These are phyloP conservation scores for Ustilago nuda DNA, from an alignment of 1,284 basidiomycete genomes.

Conservation along the genomic window DNA sequence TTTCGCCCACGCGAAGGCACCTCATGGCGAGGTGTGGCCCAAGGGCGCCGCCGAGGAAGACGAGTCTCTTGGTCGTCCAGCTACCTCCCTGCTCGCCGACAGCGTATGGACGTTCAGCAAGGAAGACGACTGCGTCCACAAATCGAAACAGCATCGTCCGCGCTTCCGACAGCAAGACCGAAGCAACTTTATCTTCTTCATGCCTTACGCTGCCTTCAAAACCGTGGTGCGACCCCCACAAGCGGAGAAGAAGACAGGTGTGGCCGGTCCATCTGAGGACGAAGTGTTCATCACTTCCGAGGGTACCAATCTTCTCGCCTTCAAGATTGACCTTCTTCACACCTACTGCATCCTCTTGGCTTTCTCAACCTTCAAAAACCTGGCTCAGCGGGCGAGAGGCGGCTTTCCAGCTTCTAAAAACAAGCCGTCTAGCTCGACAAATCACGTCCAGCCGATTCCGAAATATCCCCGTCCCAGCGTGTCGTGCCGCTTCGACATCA, in stretches of 20 bases:
- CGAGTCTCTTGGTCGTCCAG: constrained; percentile 17
- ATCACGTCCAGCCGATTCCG: not conserved
- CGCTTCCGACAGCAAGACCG: constrained; percentile 55
- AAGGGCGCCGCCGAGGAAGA: constrained; percentile 1
- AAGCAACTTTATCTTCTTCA: constrained; percentile 69
- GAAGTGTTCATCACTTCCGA: constrained; percentile 71
- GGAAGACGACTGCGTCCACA: constrained; percentile 13
- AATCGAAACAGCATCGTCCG: constrained; percentile 30
- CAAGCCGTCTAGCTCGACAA: not conserved
- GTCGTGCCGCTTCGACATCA: constrained; percentile 39
- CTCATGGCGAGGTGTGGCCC: constrained; percentile 13
- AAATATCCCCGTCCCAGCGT: constrained; percentile 19
- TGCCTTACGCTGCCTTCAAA: constrained; percentile 62
- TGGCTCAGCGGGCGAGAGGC: constrained; percentile 58
- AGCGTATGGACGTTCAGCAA: constrained; percentile 59
- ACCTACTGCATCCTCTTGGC: constrained; percentile 81
- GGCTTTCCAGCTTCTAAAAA: not conserved
- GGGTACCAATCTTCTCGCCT: constrained; percentile 71
- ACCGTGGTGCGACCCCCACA: constrained; percentile 43
- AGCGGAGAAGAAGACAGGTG: constrained; percentile 41
- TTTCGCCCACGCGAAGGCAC: constrained; percentile 30
- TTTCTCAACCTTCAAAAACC: constrained; percentile 73
- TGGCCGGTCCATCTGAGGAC: constrained; percentile 65
- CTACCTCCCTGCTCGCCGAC: constrained; percentile 53
- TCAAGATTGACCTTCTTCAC: constrained; percentile 77